A percentile compares a stretch with the other conserved stretches of the same genome.
These are phyloP conservation scores for Chaetomium fimeti DNA, from an alignment of 495 filamentous ascomycete genomes.

Conservation along the genomic window DNA sequence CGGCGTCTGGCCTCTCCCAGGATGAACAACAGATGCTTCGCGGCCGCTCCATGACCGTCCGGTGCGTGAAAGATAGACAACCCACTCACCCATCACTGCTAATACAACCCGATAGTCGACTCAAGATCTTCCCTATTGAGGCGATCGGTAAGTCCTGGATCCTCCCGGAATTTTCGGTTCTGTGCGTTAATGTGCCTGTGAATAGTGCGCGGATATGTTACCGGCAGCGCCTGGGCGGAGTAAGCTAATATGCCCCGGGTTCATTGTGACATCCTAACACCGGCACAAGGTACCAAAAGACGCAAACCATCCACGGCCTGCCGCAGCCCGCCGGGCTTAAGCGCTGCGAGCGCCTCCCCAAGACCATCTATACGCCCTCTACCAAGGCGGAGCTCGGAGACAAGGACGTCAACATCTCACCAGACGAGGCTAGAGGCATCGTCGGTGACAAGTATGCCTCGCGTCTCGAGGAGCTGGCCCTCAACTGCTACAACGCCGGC, in stretches of 20 bases:
- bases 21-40: constrained; percentile 55
- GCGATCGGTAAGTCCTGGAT: constrained; percentile 44
- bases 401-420: constrained; percentile 90
- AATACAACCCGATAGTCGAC: constrained; percentile 41
- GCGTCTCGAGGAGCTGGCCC: constrained; percentile 67
- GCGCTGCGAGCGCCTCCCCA: constrained; percentile 69
- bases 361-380: constrained; percentile 79
- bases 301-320: constrained; percentile 80
- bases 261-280: not conserved
- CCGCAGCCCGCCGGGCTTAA: constrained; percentile 62
- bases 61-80: not conserved
- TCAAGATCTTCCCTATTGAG: constrained; percentile 83
- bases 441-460: constrained; percentile 74
- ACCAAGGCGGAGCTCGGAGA: constrained; percentile 85
- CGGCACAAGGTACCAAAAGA: constrained; percentile 46
- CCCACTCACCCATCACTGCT: not conserved
- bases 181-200: not conserved
- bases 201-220: constrained; percentile 84
- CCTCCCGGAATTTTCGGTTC: no score
- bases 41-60: constrained; percentile 78
- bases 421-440: constrained; percentile 63
- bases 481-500: constrained; percentile 72
- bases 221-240: constrained; percentile 87
- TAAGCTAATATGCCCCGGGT: not conserved
- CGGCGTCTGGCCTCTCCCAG: constrained; percentile 43